phyloP scores from a whole-genome alignment of 495 filamentous ascomycete species.

The Neurospora intermedia region DNA sequence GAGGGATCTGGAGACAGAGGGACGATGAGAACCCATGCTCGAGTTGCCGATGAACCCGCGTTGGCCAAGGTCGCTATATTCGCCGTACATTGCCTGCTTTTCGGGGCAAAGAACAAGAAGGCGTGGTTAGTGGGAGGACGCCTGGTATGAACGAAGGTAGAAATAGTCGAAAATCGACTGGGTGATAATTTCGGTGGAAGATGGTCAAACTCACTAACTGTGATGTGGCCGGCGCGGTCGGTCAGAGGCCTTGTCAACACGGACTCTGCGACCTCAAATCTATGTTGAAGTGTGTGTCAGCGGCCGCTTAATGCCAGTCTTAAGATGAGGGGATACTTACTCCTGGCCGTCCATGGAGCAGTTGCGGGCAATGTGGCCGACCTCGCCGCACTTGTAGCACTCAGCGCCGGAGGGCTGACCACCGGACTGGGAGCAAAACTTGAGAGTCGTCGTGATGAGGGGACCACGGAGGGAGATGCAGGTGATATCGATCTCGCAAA shows the following conservation, averaged over 20 bases:
- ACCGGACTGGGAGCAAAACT: too few relatives aligned
- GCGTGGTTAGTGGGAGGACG: not conserved
- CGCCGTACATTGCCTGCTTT: not conserved
- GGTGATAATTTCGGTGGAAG: not conserved
- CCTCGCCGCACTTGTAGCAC: constrained; percentile 98
- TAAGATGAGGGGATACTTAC: not conserved
- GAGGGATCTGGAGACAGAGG: too few relatives aligned
- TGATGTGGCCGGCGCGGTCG: not conserved
- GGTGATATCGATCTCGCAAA: not conserved
- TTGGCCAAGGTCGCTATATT: too few relatives aligned
- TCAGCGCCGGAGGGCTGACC: constrained; percentile 32
- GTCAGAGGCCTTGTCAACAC: not conserved
- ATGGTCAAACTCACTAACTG: not conserved
- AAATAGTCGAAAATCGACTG: too few relatives aligned
- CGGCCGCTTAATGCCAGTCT: not conserved
- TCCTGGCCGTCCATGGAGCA: constrained; percentile 36
- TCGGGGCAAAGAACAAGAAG: not conserved
- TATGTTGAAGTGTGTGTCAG: not conserved
- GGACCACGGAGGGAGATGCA: not conserved
- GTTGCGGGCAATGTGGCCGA: constrained; percentile 95
- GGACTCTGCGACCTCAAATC: not conserved
- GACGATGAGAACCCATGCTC: too few relatives aligned
- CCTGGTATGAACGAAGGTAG: too few relatives aligned
- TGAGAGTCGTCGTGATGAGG: not conserved
- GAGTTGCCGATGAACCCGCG: too few relatives aligned